phyloP scores from a whole-genome alignment of 2,329 filamentous ascomycete genomes.

The Diaporthe humulicola region DNA sequence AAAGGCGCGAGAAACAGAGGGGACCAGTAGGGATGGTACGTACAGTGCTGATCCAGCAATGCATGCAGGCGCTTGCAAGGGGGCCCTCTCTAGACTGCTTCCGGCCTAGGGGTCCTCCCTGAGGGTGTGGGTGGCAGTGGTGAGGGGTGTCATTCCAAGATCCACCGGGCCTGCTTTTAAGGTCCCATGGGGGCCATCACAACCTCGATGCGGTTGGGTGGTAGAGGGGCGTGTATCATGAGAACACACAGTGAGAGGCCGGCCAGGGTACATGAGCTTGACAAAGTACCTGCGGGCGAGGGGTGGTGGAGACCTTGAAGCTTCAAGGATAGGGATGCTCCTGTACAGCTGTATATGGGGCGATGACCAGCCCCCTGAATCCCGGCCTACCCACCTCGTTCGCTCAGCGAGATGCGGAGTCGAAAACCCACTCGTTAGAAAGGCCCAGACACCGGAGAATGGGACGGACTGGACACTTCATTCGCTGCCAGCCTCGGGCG shows the following conservation, averaged over 20 bases:
- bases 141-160: constrained; percentile 35
- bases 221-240: constrained; percentile 28
- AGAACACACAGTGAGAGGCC: constrained; percentile 29
- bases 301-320: constrained; percentile 36
- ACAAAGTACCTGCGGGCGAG: constrained; percentile 25
- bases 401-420: constrained; percentile 41
- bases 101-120: constrained; percentile 31
- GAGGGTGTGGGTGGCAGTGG: constrained; percentile 30
- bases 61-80: constrained; percentile 36
- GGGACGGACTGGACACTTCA: constrained; percentile 34
- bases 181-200: constrained; percentile 33
- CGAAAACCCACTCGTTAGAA: constrained; percentile 38
- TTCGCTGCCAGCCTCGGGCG: constrained; percentile 30
- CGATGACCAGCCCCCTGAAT: constrained; percentile 39
- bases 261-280: constrained; percentile 34
- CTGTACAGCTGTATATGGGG: constrained; percentile 38
- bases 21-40: constrained; percentile 38
- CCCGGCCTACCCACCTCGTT: constrained; percentile 37
- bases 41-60: constrained; percentile 37
- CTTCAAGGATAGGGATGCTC: constrained; percentile 38
- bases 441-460: constrained; percentile 40
- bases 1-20: constrained; percentile 39
- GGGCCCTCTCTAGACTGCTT: constrained; percentile 29
- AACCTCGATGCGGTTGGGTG: constrained; percentile 35
- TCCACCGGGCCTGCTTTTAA: constrained; percentile 35